phyloP scores from a whole-genome alignment of 1,284 basidiomycete genomes.

The Paramarasmius palmivorus region DNA sequence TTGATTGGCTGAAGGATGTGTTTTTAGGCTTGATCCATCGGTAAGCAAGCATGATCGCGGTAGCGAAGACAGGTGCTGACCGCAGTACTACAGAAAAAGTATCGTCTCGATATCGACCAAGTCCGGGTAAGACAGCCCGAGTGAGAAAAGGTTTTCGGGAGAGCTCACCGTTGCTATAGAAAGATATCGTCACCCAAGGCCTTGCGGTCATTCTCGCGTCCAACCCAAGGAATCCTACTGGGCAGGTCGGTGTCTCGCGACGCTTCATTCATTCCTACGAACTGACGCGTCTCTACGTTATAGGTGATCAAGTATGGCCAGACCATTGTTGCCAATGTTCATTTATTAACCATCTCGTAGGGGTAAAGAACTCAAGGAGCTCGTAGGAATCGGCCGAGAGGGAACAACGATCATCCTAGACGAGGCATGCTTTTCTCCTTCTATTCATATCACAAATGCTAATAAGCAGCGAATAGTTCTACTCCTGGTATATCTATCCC shows the following conservation, averaged over 20 bases:
- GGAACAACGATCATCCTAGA: conserved; percentile 85
- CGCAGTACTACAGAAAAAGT: conserved; percentile 28
- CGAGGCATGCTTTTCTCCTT: conserved; percentile 53
- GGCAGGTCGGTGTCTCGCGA: conserved; percentile 50
- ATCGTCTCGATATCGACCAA: conserved; percentile 22
- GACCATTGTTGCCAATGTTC: not conserved
- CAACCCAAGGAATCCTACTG: conserved; percentile 92
- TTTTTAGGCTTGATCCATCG: conserved; percentile 56
- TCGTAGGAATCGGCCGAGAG: conserved; percentile 73
- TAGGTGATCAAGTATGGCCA: conserved; percentile 46
- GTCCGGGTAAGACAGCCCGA: not conserved
- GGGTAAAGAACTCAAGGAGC: conserved; percentile 78
- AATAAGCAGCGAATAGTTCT: conserved; percentile 54
- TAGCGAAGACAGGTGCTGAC: not conserved
- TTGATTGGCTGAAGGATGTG: not conserved
- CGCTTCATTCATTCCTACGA: not conserved
- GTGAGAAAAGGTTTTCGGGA: not conserved
- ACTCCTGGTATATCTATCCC: conserved; percentile 91
- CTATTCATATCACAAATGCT: not conserved
- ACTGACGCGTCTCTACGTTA: not conserved
- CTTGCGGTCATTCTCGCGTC: conserved; percentile 86
- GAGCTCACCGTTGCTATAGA: conserved; percentile 44
- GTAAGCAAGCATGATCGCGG: conserved; percentile 30
- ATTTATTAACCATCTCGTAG: conserved; percentile 31
- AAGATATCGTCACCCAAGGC: conserved; percentile 78